A percentile compares a stretch with the other conserved stretches of the same genome.
Evolutionary conservation across 2,329 filamentous ascomycete species (phyloP).

Genomic region (Tolypocladium capitatum): DNA sequence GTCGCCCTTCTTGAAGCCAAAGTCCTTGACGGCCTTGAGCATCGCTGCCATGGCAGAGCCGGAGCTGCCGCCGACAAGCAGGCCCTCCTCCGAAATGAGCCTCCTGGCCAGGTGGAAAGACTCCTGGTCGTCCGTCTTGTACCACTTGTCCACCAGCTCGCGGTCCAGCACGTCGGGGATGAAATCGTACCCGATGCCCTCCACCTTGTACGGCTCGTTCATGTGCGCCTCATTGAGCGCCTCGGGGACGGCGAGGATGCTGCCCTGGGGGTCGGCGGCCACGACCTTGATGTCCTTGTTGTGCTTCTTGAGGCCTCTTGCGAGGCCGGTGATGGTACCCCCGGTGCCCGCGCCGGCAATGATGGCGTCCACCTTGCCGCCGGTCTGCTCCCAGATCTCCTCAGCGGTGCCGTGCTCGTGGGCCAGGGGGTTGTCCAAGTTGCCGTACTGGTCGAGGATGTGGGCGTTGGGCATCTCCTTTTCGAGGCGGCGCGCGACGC

Average conservation of each 20-base stretch:
- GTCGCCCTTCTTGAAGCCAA: slow-evolving; percentile 68
- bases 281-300: slow-evolving; percentile 76
- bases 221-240: slow-evolving; percentile 64
- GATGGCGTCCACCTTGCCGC: slow-evolving; percentile 67
- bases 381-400: slow-evolving; percentile 89
- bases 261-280: slow-evolving; percentile 84
- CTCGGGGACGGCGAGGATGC: slow-evolving; percentile 75
- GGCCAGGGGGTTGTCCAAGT: slow-evolving; percentile 79
- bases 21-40: slow-evolving; percentile 63
- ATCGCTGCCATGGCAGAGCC: slow-evolving; percentile 82
- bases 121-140: slow-evolving; percentile 90
- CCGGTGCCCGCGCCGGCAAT: slow-evolving; percentile 91
- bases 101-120: slow-evolving; percentile 84
- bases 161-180: slow-evolving; percentile 86
- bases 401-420: slow-evolving; percentile 91
- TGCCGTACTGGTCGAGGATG: slow-evolving; percentile 93
- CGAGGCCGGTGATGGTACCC: slow-evolving; percentile 85
- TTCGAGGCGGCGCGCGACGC: slow-evolving; percentile 75
- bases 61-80: slow-evolving; percentile 86
- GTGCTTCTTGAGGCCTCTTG: slow-evolving; percentile 76
- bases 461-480: slow-evolving; percentile 96
- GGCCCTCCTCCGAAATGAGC: slow-evolving; percentile 84
- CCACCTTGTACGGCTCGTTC: slow-evolving; percentile 89
- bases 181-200: slow-evolving; percentile 98
- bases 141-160: slow-evolving; percentile 77